Evolutionary conservation across 1,284 basidiomycete species (phyloP), one percentile per base, ranked within the genome.

Genomic region (Cystobasidiaceae sp.): DNA sequence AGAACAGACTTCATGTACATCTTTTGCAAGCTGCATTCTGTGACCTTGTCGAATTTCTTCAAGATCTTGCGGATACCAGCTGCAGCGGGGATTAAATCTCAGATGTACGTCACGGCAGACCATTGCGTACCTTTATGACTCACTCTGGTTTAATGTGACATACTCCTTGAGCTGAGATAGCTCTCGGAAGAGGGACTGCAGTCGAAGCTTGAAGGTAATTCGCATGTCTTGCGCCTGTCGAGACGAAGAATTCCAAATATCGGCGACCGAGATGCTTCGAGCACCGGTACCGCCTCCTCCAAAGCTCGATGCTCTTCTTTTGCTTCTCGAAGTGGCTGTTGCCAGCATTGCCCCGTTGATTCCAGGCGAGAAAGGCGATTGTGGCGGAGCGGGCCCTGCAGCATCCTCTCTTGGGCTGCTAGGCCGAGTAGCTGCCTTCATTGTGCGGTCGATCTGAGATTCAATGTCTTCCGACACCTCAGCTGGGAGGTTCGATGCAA

Each of bases 1-100:
- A 97, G 87, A 13, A 83, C 79, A 5, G 86, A 81, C 67, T 86
- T 83, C 72, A 97, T 81, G 77, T 94, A 97, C 11, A 81, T 78
- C 68, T 89, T 85, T 80, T 94, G 89, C 69, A 97, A 83, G 82
- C 88, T 84, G 68, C 84, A 89, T 70, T 87, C 86, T 1, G 87
- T 91, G 70, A 96, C 90, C 78, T 97, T 97, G 82, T 97, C 94
- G 75, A 96, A 97, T 88, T 97, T 98, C 78, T 98, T 98, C 73
- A 97, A 76, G 41, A 97, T 94, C 81, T 98, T 98, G 72, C 91
- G 85, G 79, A 97, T 92, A 0, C 94, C 94, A 8, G 72, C 61
- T 64, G 44, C 6, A 37, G 13, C 15, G 19, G n/a, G n/a, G 37
- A 39, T 39, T 39, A 11, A 39, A 39, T 11, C 11, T 11, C n/a